These are phyloP conservation scores for Pisolithus orientalis DNA, from an alignment of 768 basidiomycete genomes.

Conservation along the genomic window DNA sequence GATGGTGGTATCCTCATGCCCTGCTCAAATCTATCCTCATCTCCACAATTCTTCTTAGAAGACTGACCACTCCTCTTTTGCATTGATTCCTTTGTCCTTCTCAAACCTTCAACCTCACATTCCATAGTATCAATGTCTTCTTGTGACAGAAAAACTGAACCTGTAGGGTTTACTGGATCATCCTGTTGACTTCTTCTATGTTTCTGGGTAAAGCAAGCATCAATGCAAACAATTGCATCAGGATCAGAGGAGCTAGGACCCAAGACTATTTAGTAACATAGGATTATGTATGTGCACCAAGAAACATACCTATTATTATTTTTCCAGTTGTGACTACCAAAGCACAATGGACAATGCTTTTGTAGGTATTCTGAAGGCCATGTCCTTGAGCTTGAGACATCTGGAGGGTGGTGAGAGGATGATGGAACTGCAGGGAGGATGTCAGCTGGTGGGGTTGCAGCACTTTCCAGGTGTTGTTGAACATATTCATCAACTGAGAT, in stretches of 20 bases:
- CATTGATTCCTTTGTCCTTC: not conserved
- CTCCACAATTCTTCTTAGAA: not conserved
- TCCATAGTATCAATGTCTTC: not conserved
- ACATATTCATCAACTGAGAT: conserved; percentile 7
- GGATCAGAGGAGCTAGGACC: conserved; percentile 5
- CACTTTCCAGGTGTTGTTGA: not conserved
- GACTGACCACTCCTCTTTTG: not conserved
- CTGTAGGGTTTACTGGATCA: conserved; percentile 11
- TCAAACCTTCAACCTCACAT: not conserved
- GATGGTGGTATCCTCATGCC: conserved; percentile 21
- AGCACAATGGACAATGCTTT: conserved; percentile 22
- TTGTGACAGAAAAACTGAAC: conserved; percentile 14
- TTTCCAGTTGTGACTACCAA: conserved; percentile 8
- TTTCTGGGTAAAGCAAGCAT: conserved; percentile 32
- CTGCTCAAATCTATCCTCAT: conserved; percentile 12
- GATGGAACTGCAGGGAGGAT: not conserved
- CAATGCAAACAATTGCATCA: conserved; percentile 27
- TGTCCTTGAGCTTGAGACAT: not conserved
- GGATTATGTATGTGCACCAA: not conserved
- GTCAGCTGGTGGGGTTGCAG: not conserved
- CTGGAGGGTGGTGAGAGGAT: not conserved
- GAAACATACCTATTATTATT: conserved; percentile 3
- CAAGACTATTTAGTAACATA: not conserved
- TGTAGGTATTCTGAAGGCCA: conserved; percentile 16
- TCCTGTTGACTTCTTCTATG: conserved; percentile 6